phyloP scores from a whole-genome alignment of 31 red algal species.

The Asparagopsis taxiformis region DNA sequence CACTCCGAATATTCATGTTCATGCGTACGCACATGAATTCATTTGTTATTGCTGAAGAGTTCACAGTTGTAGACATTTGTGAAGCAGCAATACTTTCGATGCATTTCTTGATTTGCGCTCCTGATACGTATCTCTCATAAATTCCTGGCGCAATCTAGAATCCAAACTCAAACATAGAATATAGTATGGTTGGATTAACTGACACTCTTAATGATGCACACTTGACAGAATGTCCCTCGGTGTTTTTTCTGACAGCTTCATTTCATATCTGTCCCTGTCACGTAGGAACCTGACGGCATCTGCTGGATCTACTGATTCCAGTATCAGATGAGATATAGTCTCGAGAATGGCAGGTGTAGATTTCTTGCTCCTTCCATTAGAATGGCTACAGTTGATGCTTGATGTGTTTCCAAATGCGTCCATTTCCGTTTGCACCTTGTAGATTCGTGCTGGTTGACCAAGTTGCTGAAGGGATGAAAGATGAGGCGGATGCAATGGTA shows the following conservation, averaged over 20 bases:
- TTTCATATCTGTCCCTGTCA: too few species aligned
- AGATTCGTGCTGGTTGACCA: too few species aligned
- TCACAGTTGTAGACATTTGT: neutral
- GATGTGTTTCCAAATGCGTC: too few species aligned
- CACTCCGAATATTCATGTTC: neutral
- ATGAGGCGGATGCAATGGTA: too few species aligned
- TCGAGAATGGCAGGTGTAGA: constrained; percentile 6
- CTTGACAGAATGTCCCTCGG: neutral
- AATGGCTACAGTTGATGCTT: too few species aligned
- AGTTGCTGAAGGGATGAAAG: too few species aligned
- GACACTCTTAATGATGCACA: neutral
- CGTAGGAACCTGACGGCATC: too few species aligned
- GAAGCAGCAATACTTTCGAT: neutral
- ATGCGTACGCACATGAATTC: neutral
- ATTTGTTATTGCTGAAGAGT: constrained; percentile 3
- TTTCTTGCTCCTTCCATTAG: too few species aligned
- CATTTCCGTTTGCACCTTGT: too few species aligned
- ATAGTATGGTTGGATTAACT: neutral
- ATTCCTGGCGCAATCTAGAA: neutral
- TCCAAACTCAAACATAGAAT: too few species aligned
- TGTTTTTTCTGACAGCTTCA: neutral
- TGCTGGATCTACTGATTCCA: too few species aligned
- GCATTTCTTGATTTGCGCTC: neutral
- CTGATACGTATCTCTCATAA: neutral
- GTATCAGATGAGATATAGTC: neutral